phyloP scores from a whole-genome alignment of 1,284 basidiomycete species.

The Moniliophthora roreri region DNA sequence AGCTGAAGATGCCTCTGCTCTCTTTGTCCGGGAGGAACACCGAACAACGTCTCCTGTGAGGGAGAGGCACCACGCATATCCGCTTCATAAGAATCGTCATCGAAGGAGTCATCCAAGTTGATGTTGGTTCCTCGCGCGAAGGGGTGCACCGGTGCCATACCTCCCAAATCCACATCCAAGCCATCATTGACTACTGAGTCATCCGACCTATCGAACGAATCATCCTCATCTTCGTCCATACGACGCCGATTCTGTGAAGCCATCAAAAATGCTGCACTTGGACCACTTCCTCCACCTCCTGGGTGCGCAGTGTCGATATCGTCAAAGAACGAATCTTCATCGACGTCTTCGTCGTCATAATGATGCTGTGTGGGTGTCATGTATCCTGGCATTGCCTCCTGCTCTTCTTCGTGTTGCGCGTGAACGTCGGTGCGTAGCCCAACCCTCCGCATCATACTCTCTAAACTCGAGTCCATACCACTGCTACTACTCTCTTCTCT shows the following conservation, averaged over 20 bases:
- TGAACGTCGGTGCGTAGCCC: slow-evolving; percentile 28
- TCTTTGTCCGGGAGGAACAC: slow-evolving; percentile 54
- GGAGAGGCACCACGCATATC: slow-evolving; percentile 23
- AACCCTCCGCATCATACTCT: slow-evolving; percentile 54
- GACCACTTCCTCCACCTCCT: slow-evolving; percentile 20
- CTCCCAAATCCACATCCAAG: slow-evolving; percentile 15
- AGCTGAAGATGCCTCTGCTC: slow-evolving; percentile 31
- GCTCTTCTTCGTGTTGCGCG: slow-evolving; percentile 1
- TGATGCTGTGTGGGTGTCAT: slow-evolving; percentile 16
- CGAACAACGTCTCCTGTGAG: slow-evolving; percentile 63
- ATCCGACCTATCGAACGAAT: slow-evolving; percentile 11
- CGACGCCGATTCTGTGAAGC: slow-evolving; percentile 29
- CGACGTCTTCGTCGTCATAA: slow-evolving; percentile 32
- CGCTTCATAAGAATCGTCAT: slow-evolving; percentile 52
- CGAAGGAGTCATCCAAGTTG: slow-evolving; percentile 44
- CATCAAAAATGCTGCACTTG: slow-evolving; percentile 61
- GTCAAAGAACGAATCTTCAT: slow-evolving; percentile 50
- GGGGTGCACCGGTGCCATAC: slow-evolving; percentile 48
- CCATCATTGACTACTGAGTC: slow-evolving; percentile 6
- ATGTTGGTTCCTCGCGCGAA: slow-evolving; percentile 45
- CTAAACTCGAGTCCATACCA: slow-evolving; percentile 37
- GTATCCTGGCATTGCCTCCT: too few relatives aligned
- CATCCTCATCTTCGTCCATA: slow-evolving; percentile 8
- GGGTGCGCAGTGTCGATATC: slow-evolving; percentile 45
- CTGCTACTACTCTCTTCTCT: slow-evolving; percentile 42